These are phyloP conservation scores for Lentinula guzmanii DNA, from an alignment of 768 basidiomycete genomes.

Conservation along the genomic window DNA sequence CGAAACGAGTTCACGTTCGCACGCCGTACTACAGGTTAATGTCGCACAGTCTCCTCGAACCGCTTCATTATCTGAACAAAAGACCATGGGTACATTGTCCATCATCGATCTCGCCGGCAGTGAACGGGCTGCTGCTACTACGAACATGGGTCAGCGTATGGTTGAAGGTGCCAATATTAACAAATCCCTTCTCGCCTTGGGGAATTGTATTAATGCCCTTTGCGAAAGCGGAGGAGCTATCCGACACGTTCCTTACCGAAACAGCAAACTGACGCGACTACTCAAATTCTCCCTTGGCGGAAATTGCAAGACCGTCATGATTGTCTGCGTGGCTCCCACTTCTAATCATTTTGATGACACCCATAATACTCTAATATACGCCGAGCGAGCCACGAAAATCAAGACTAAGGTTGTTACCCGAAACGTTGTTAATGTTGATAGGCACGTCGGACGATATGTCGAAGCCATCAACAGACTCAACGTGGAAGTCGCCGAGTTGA, in stretches of 20 bases:
- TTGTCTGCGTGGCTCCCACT: conserved; percentile 94
- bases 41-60: conserved; percentile 84
- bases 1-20: conserved; percentile 93
- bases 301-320: conserved; percentile 99
- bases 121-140: conserved; percentile 93
- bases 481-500: conserved; percentile 76
- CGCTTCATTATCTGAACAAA: conserved; percentile 74
- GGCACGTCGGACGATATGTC: conserved; percentile 93
- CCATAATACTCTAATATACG: conserved; percentile 96
- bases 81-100: conserved; percentile 85
- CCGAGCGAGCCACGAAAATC: conserved; percentile 96
- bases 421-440: conserved; percentile 91
- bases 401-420: conserved; percentile 95
- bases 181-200: conserved; percentile 93
- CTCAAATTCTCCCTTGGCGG: conserved; percentile 98
- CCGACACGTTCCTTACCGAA: conserved; percentile 93
- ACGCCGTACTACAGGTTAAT: conserved; percentile 96
- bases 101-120: conserved; percentile 98
- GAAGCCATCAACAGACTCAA: conserved; percentile 90
- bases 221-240: conserved; percentile 87
- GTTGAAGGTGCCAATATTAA: conserved; percentile 99
- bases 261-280: conserved; percentile 95
- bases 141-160: conserved; percentile 97
- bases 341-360: conserved; percentile 97
- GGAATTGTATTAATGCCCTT: conserved; percentile 97